Evolutionary conservation across 2,329 filamentous ascomycete species (phyloP).

Genomic region (Botrytis fragariae): DNA sequence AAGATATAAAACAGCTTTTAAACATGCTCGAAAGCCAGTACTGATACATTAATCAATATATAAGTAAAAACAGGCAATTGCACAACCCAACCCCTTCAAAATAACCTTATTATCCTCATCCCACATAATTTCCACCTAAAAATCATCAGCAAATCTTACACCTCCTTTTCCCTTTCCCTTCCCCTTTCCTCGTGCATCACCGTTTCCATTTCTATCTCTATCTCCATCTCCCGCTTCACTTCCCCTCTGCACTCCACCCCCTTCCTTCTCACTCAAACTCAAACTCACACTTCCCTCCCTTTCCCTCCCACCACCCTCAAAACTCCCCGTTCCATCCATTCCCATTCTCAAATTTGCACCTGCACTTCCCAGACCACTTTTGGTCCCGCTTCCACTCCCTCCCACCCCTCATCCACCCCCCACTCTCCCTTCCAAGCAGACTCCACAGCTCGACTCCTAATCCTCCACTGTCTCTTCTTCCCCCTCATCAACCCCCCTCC

Average conservation of each 20-base stretch:
- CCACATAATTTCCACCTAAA: neutral
- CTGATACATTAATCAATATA: too few relatives aligned
- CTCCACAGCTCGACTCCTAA: slow-evolving; percentile 1
- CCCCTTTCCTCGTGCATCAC: neutral
- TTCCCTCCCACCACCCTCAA: neutral
- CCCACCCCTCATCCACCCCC: neutral
- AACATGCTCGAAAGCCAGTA: neutral
- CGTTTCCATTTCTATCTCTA: neutral
- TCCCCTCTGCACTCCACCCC: neutral
- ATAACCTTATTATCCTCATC: neutral
- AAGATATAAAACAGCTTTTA: neutral
- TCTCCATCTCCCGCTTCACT: neutral
- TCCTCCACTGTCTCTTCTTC: slow-evolving; percentile 13
- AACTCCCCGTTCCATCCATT: neutral
- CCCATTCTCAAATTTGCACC: neutral
- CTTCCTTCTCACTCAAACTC: neutral
- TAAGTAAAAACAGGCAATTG: neutral
- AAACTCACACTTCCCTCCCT: neutral
- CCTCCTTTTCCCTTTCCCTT: neutral
- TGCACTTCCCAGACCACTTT: too few relatives aligned
- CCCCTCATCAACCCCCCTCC: neutral
- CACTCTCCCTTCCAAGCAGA: neutral
- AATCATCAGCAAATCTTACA: slow-evolving; percentile 16
- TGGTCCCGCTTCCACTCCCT: neutral
- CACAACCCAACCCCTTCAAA: neutral